Evolutionary conservation across 2,329 filamentous ascomycete species (phyloP), one percentile per base, ranked within the genome.

Genomic region (Cladosporium sphaerospermum): DNA sequence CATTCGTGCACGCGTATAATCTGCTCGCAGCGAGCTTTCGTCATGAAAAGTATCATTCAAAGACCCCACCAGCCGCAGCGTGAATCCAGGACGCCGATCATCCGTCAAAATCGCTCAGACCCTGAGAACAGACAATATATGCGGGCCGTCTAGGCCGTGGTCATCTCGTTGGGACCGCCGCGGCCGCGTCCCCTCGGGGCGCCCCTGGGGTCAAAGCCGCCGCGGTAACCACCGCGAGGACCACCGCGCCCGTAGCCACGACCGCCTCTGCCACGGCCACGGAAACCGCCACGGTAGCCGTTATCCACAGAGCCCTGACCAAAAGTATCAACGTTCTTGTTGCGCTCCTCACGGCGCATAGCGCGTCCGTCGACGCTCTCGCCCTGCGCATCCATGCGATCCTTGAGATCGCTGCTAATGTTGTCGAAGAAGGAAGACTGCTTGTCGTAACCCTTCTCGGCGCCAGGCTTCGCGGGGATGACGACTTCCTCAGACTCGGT

Each of bases 321-420:
- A 62, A 99, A 99, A 0, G 93, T 99, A 73, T 99, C 93, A 66
- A 99, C 88, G 68, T 97, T 97, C 74, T 89, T 90, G 69, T 86
- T 89, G 68, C 95, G 88, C 69, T 97, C 93, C 69, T 97, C 90
- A 37, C 84, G 86, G 51, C 93, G 84, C 83, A 93, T 95, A 69
- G 95, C 89, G 45, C 88, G 83, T 32, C 89, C 90, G 54, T 86
- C 85, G n/a, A 83, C 78, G 57, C 82, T 79, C 4, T 79, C 79
- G 40, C 76, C 67, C 32, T 71, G 77, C 46, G 65, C 58, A 48
- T 88, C 84, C 41, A 43, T 40, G 41, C 93, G 83, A 60, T 99
- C 93, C 70, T 88, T 95, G 57, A 88, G 81, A 68, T 99, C 93
- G 60, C 89, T 95, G 1, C 89, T 95, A 59, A 99, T 96, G 70